Evolutionary conservation across 169 alveolate species (phyloP), one percentile per base, ranked within the genome.

Genomic region (Cryptosporidium meleagridis): DNA sequence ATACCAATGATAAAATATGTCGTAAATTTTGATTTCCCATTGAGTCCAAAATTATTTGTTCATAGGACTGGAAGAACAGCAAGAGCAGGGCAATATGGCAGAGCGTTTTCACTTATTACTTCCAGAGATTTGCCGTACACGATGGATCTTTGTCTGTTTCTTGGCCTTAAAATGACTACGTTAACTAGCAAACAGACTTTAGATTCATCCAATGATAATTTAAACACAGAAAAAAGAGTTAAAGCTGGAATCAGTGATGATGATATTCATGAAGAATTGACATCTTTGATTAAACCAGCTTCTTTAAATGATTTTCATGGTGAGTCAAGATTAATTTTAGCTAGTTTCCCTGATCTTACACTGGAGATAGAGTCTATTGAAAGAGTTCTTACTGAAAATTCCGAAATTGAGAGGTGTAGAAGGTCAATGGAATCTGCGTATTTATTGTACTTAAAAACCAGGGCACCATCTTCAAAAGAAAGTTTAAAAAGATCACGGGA

Each of bases 11-110:
- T 96, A 12, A 91, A 94, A 37, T 93, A 93, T 92, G 98, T 95
- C 4, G 95, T 96, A 16, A 96, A 96, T 92, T 94, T 86, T 37
- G 92, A 87, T 68, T 85, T 86, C 9, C 93, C 93, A 6, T 91
- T 92, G 7, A 58, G 92, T 9, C 87, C 92, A 67, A 92, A 87
- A 31, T 73, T 92, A 44, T 84, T 91, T 51, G 72, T 95, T 23
- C 97, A 96, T 86, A 94, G 98, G 84, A 95, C 96, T 10, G 98
- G 98, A 72, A 94, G 98, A 93, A 96, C 98, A 31, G 98, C 98
- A 18, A 94, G 98, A 87, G 97, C 97, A 69, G 98, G 98, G n/a
- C 67, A 86, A 23, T 68, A 93, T 61, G 98, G 98, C 1, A 65
- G 53, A 58, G 70, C 84, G 8, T 61, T 84, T 37, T 92, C 95